These are phyloP conservation scores for Phytophthora sp. DNA, from an alignment of 352 stramenopile species.

Conservation along the genomic window DNA sequence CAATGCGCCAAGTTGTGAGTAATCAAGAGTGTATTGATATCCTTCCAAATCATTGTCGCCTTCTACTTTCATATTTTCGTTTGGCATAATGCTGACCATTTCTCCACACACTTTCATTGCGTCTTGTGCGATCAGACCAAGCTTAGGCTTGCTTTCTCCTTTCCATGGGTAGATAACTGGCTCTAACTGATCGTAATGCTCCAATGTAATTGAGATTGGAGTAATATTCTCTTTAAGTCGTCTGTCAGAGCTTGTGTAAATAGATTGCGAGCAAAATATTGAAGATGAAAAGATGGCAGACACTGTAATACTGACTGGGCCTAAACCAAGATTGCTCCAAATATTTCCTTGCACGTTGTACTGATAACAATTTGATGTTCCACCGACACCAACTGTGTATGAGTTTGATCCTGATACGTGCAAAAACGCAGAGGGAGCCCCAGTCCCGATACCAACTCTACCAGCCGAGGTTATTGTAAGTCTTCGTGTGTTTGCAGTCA, in stretches of 20 bases:
- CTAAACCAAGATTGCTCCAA: too few relatives aligned
- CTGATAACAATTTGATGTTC: too few relatives aligned
- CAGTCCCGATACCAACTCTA: slow-evolving; percentile 23
- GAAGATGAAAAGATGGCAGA: background rate
- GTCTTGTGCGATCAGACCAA: too few relatives aligned
- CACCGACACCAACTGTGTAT: background rate
- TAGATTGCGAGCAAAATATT: background rate
- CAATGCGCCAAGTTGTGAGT: background rate
- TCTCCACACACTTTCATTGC: too few relatives aligned
- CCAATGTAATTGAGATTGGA: background rate
- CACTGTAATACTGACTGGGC: background rate
- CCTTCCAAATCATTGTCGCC: too few relatives aligned
- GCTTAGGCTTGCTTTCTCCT: too few relatives aligned
- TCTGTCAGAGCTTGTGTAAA: background rate
- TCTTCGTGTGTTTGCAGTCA: slow-evolving; percentile 19
- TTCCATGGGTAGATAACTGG: background rate
- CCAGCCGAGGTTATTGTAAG: slow-evolving; percentile 18
- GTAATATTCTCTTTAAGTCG: too few relatives aligned
- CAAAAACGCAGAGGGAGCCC: background rate
- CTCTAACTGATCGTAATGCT: background rate
- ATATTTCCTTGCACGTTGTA: too few relatives aligned
- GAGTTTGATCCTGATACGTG: background rate
- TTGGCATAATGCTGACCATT: too few relatives aligned
- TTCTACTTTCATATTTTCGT: too few relatives aligned
- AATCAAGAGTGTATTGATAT: too few relatives aligned